Base-by-base conservation (phyloP, 106 monocot genomes). In the Iris macrosiphon region DNA sequence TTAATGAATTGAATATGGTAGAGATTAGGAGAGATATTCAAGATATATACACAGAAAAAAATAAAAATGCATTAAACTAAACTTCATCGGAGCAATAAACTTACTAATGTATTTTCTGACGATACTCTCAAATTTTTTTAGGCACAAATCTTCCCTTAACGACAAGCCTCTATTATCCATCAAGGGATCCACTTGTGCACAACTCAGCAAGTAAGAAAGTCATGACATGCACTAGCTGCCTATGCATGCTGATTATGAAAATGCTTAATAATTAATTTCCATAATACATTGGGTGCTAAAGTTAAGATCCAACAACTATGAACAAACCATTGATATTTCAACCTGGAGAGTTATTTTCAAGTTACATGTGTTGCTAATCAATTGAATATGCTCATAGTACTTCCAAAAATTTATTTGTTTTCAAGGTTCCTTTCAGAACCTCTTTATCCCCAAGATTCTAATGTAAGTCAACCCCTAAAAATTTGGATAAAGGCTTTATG, bases 101-200 rank as follows among this genome's bases (percentile, higher is more conserved):
- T 79, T 79, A 88, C 88, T 89, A 72, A 83, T 54, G 30, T 89
- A 89, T 82, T 79, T 79, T 63, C 83, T 58, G 34, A 89, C 76
- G 52, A 89, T 83, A 16, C 79, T 82, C 73, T 83, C 79, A 43
- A 89, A 89, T 59, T 89, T 89, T n/a, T 40, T 89, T 89, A 15
- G 88, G 83, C 33, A 79, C 83, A 89, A 89, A 89, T 76, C 88
- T 79, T 56, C 88, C 88, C 45, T 83, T 89, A 0, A 89, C 42
- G 44, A 83, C 79, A 66, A 89, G 56, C 49, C 88, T 72, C 60
- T 89, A 83, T 55, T 83, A 83, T 38, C 83, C 88, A 76, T 89
- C 88, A 69, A 89, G 83, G 27, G 79, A 83, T 40, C 88, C 88
- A 61, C 79, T 89, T 49, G 88, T 83, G 65, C 88, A 82, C 79